Conservation (phyloP, 169 alveolate genomes). For the Toxoplasma gondii region DNA sequence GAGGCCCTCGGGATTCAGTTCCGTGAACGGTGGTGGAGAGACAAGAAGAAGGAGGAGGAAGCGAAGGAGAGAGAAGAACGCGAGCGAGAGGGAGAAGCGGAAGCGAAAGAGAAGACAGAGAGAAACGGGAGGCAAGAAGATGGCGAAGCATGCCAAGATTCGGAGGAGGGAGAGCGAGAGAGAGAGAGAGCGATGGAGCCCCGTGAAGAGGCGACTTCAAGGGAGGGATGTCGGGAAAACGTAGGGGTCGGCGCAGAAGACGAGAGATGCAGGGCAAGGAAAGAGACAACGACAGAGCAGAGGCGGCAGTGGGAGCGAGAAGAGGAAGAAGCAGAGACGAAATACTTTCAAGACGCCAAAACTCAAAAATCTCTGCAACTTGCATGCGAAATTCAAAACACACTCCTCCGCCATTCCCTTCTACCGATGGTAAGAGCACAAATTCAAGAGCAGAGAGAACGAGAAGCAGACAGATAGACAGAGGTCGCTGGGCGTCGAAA, state of each 20-base stretch:
- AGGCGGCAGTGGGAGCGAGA: neutral
- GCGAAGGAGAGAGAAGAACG: neutral
- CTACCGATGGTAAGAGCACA: neutral
- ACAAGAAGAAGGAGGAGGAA: neutral
- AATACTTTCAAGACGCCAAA: neutral
- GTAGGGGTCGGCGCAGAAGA: neutral
- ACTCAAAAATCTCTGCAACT: neutral
- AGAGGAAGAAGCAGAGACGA: neutral
- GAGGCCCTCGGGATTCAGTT: slow-evolving; percentile 41
- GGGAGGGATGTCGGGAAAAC: too few relatives aligned
- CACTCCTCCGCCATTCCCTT: neutral
- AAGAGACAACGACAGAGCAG: neutral
- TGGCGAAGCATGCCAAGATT: too few relatives aligned
- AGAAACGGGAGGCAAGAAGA: neutral
- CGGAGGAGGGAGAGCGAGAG: too few relatives aligned
- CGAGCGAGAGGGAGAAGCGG: neutral
- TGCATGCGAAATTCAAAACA: neutral
- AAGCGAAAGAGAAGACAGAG: neutral
- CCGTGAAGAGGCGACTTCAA: too few relatives aligned
- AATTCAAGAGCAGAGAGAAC: too few relatives aligned
- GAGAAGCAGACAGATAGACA: too few relatives aligned
- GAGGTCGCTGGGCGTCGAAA: too few relatives aligned
- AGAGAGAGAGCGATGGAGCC: too few relatives aligned
- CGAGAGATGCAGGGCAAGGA: neutral
- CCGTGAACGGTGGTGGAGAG: neutral